Evolutionary conservation across 208 protist species (phyloP).

Genomic region (Naegleria gruberi): DNA sequence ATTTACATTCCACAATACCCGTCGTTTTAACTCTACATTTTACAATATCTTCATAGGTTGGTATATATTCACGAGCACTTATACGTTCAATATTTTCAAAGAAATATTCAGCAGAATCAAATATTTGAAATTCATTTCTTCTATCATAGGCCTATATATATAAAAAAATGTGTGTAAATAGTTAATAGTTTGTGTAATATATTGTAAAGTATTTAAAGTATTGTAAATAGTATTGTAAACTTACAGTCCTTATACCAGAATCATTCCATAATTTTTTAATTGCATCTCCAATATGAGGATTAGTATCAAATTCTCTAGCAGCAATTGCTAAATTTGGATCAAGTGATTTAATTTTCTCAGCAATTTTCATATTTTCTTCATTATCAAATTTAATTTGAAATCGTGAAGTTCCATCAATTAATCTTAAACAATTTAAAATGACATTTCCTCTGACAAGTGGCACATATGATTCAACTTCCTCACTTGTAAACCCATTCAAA

Average conservation of each 20-base stretch:
- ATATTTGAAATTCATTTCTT: slow-evolving; percentile 22
- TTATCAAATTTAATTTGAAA: neutral
- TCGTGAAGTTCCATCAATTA: slow-evolving; percentile 19
- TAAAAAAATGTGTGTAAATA: too few species aligned
- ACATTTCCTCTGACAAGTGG: slow-evolving; percentile 6
- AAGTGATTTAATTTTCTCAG: neutral
- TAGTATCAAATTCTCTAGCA: neutral
- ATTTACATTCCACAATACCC: slow-evolving; percentile 68
- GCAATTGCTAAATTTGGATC: neutral
- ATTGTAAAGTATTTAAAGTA: too few species aligned
- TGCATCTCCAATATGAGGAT: slow-evolving; percentile 23
- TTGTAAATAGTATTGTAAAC: neutral
- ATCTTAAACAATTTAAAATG: neutral
- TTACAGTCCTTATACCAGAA: neutral
- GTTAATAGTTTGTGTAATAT: too few species aligned
- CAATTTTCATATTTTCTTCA: neutral
- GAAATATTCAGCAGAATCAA: neutral
- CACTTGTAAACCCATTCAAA: slow-evolving; percentile 9
- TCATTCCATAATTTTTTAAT: slow-evolving; percentile 25
- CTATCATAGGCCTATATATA: neutral
- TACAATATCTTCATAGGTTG: slow-evolving; percentile 60
- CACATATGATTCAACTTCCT: neutral
- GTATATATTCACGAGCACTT: slow-evolving; percentile 39
- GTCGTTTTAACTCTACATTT: slow-evolving; percentile 60
- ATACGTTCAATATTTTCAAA: slow-evolving; percentile 24